A percentile compares a stretch with the other conserved stretches of the same genome.
phyloP scores from a whole-genome alignment of 768 basidiomycete genomes.

The Calocybe cyanea region DNA sequence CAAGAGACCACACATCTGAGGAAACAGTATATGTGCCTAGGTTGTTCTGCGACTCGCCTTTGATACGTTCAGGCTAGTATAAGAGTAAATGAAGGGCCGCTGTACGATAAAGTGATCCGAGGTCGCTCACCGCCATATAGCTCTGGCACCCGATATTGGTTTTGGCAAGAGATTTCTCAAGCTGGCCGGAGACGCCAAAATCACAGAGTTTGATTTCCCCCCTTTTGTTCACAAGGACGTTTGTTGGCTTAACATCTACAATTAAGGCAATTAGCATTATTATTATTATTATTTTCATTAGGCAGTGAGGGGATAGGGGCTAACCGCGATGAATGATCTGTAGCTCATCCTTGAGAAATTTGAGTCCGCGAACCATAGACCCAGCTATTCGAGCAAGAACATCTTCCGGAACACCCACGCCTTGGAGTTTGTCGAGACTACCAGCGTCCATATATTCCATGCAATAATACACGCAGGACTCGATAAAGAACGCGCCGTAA shows the following conservation, averaged over 20 bases:
- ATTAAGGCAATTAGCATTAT: background rate
- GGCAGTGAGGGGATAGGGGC: no score
- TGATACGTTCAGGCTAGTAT: conserved; percentile 87
- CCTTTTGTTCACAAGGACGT: conserved; percentile 84
- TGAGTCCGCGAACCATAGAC: conserved; percentile 83
- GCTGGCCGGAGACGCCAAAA: conserved; percentile 97
- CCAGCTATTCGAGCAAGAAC: conserved; percentile 80
- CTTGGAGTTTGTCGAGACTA: conserved; percentile 80
- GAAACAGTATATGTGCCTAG: conserved; percentile 91
- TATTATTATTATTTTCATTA: no score
- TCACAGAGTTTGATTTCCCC: conserved; percentile 95
- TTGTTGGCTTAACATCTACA: conserved; percentile 89
- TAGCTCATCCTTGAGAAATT: conserved; percentile 92
- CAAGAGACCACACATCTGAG: conserved; percentile 97
- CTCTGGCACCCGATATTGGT: conserved; percentile 99
- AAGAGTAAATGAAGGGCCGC: conserved; percentile 1
- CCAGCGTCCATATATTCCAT: conserved; percentile 99
- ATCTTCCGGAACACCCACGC: conserved; percentile 64
- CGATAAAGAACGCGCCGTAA: conserved; percentile 98
- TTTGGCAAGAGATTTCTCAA: conserved; percentile 94
- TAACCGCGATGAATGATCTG: conserved; percentile 67
- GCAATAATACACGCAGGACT: conserved; percentile 99
- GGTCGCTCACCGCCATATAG: conserved; percentile 90
- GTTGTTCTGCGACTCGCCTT: conserved; percentile 86
- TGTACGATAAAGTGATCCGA: conserved; percentile 2